phyloP scores from a whole-genome alignment of 257 asterid genomes.

The Prunella vulgaris region DNA sequence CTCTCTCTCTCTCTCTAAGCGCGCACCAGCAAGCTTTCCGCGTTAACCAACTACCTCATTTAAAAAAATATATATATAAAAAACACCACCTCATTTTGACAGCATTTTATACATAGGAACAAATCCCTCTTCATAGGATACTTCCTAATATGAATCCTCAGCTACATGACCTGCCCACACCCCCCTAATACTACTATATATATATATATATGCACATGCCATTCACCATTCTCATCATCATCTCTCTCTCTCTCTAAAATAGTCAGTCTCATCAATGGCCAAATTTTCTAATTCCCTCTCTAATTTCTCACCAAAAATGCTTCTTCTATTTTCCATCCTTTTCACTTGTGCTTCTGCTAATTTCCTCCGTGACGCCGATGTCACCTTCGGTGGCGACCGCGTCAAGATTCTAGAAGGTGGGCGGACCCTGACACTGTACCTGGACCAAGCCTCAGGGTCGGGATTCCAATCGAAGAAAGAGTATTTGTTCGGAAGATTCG shows the following conservation, averaged over 20 bases:
- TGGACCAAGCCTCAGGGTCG: constrained; percentile 13
- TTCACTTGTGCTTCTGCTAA: constrained; percentile 24
- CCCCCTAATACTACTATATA: no score
- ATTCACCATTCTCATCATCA: no score
- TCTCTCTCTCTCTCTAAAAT: neutral
- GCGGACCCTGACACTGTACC: constrained; percentile 21
- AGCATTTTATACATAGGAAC: no score
- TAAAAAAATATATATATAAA: no score
- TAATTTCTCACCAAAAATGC: neutral
- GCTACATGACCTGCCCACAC: no score
- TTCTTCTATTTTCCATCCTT: neutral
- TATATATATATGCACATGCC: no score
- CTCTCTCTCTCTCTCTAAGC: no score
- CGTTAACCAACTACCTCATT: no score
- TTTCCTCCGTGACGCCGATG: constrained; percentile 31
- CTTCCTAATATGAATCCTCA: no score
- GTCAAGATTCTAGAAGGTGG: constrained; percentile 36
- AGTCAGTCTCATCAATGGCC: neutral
- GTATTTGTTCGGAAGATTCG: constrained; percentile 19
- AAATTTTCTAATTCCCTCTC: neutral
- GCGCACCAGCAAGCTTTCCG: no score
- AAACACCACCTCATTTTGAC: no score
- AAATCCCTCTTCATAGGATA: no score
- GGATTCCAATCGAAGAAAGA: constrained; percentile 21
- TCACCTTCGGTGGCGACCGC: constrained; percentile 37